These are phyloP conservation scores for Coffea eugenioides DNA, from an alignment of 257 asterid species.

Conservation along the genomic window DNA sequence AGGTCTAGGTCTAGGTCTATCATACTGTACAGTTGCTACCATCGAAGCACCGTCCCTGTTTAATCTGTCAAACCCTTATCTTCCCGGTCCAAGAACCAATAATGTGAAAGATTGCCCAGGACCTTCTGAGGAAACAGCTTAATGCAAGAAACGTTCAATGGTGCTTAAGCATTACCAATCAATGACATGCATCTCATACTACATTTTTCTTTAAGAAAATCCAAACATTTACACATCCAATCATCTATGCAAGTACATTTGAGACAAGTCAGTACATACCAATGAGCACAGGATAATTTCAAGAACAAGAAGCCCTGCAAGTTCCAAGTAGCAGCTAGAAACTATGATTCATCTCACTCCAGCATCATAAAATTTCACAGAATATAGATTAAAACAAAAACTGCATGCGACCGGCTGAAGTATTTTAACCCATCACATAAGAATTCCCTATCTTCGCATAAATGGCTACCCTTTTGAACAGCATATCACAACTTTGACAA, in stretches of 20 bases:
- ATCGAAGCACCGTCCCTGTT: neutral
- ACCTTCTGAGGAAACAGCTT: neutral
- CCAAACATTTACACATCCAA: neutral
- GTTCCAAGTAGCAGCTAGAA: too few species aligned
- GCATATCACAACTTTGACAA: too few species aligned
- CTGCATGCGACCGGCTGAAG: neutral
- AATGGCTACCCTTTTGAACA: neutral
- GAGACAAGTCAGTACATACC: too few species aligned
- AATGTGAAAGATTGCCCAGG: neutral
- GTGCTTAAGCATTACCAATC: neutral
- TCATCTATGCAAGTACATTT: too few species aligned
- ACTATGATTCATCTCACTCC: too few species aligned
- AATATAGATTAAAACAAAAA: too few species aligned
- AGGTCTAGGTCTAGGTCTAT: too few species aligned
- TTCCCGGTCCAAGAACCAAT: neutral
- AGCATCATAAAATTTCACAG: too few species aligned
- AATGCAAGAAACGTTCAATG: neutral
- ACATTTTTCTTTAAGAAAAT: neutral
- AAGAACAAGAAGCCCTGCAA: too few species aligned
- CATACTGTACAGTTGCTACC: neutral
- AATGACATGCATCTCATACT: neutral
- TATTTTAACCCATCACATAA: neutral
- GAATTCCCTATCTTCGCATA: neutral
- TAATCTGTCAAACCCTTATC: too few species aligned
- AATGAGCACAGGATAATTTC: too few species aligned